phyloP scores from a whole-genome alignment of 306 rosid species.

The Rosa lucieae region DNA sequence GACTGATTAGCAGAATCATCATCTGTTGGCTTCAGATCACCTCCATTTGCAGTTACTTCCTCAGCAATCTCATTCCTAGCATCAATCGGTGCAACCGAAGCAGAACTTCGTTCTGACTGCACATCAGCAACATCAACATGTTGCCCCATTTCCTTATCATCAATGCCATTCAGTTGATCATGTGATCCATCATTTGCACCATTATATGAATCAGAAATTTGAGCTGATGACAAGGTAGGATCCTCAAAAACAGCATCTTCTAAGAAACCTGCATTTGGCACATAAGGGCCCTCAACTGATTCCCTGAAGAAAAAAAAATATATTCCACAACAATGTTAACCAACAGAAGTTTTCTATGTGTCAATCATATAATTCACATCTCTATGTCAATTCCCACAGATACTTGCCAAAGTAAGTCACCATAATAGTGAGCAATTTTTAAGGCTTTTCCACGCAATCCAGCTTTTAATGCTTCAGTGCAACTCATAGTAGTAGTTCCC shows the following conservation, averaged over 20 bases:
- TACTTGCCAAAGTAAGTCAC: conserved; percentile 85
- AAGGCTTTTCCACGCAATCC: conserved; percentile 92
- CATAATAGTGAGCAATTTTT: conserved; percentile 77
- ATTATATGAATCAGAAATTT: conserved; percentile 41
- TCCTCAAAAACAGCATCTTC: conserved; percentile 85
- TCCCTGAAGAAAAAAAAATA: conserved; percentile 54
- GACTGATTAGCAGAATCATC: conserved; percentile 38
- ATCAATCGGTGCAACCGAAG: conserved; percentile 21
- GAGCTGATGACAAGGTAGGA: conserved; percentile 56
- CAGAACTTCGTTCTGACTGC: conserved; percentile 32
- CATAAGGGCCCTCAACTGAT: conserved; percentile 61
- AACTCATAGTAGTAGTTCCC: conserved; percentile 90
- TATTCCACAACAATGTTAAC: conserved; percentile 22
- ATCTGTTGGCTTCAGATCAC: conserved; percentile 61
- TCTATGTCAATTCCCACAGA: conserved; percentile 20
- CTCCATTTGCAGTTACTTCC: conserved; percentile 43
- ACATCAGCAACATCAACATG: conserved; percentile 37
- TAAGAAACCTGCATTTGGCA: conserved; percentile 87
- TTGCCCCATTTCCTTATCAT: conserved; percentile 32
- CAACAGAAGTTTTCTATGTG: neutral
- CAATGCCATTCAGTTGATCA: conserved; percentile 31
- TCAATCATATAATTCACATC: neutral
- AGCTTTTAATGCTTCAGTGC: conserved; percentile 68
- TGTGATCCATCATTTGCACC: conserved; percentile 37
- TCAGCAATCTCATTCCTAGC: conserved; percentile 31